These are phyloP conservation scores for Chaetomium olivaceum DNA, from an alignment of 2,329 filamentous ascomycete genomes.

Conservation along the genomic window DNA sequence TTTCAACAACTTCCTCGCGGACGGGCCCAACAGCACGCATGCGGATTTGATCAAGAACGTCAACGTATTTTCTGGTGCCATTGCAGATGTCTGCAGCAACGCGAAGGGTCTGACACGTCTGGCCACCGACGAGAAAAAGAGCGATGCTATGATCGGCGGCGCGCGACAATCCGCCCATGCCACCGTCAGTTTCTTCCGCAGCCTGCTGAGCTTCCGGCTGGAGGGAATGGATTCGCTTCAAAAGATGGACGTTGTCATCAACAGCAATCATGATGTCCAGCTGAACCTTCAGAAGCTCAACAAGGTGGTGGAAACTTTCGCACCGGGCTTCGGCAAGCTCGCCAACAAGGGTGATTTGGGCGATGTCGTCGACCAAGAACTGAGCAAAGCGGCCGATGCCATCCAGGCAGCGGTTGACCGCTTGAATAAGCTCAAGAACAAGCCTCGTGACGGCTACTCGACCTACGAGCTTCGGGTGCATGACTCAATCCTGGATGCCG, in stretches of 20 bases:
- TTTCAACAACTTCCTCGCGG: conserved; percentile 98
- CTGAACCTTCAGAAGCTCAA: conserved; percentile 91
- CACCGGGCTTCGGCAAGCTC: conserved; percentile 82
- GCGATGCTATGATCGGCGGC: conserved; percentile 78
- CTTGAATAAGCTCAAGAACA: conserved; percentile 89
- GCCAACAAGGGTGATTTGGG: conserved; percentile 81
- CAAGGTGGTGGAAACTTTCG: conserved; percentile 89
- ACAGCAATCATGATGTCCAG: conserved; percentile 94
- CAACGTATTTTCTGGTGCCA: conserved; percentile 83
- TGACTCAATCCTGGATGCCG: conserved; percentile 90
- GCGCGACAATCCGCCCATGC: conserved; percentile 82
- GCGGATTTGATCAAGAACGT: conserved; percentile 91
- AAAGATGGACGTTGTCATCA: conserved; percentile 96
- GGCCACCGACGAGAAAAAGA: conserved; percentile 93
- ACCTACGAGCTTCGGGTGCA: conserved; percentile 97
- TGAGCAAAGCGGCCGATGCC: conserved; percentile 90
- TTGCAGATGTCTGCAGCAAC: conserved; percentile 93
- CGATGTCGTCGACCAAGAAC: conserved; percentile 87
- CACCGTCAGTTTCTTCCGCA: conserved; percentile 92
- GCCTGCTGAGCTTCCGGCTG: conserved; percentile 88
- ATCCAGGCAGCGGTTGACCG: conserved; percentile 90
- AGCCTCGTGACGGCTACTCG: conserved; percentile 91
- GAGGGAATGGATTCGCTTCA: conserved; percentile 87
- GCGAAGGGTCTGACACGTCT: conserved; percentile 93
- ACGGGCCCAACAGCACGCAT: conserved; percentile 87